Evolutionary conservation across 331 rosid genomes (phyloP).

Genomic region (Malus hybrid): DNA sequence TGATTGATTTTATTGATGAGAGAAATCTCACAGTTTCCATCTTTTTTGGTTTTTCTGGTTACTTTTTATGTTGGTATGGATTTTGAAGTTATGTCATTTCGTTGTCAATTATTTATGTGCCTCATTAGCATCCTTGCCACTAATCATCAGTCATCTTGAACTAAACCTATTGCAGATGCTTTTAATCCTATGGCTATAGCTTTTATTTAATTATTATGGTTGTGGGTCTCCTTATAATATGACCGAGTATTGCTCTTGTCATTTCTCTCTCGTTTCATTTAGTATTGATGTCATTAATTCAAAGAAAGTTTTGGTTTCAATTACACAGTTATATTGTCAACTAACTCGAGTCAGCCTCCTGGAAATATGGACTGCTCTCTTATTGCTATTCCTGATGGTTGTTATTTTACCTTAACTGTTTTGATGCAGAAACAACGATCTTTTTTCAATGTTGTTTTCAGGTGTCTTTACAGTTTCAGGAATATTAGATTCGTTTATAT

Average conservation of each 20-base stretch:
- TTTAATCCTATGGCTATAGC: no score
- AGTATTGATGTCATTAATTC: no score
- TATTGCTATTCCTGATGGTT: no score
- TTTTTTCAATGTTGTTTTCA: slow-evolving; percentile 14
- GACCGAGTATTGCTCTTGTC: no score
- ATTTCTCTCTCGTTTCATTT: no score
- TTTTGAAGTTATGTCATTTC: neutral
- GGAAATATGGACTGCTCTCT: neutral
- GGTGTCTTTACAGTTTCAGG: slow-evolving; percentile 96
- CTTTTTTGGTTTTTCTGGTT: neutral
- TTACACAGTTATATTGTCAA: neutral
- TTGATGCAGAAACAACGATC: slow-evolving; percentile 4
- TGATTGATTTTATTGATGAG: neutral
- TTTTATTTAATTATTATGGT: no score
- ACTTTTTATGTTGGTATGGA: neutral
- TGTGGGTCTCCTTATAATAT: no score
- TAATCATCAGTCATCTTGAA: neutral
- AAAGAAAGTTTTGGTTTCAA: no score
- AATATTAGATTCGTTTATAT: slow-evolving; percentile 88
- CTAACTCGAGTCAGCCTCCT: neutral
- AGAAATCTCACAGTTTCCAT: neutral
- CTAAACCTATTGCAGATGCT: neutral
- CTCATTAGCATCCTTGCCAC: neutral
- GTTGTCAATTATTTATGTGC: neutral
- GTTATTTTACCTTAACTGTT: neutral